A percentile compares a stretch with the other conserved stretches of the same genome.
Conservation (phyloP, 73 alveolate genomes). For the Breviolum minutum region DNA sequence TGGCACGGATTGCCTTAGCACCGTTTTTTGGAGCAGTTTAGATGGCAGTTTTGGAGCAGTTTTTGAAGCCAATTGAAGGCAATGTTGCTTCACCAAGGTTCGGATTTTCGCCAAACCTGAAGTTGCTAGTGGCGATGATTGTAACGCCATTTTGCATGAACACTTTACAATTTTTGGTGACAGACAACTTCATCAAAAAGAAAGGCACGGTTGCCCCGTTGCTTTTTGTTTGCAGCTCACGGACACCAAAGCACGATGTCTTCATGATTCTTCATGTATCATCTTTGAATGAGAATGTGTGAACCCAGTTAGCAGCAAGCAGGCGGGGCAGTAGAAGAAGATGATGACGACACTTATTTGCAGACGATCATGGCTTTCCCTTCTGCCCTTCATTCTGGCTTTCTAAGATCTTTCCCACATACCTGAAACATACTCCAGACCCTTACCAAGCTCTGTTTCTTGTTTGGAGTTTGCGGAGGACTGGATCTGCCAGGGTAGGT, state of each 20-base stretch:
- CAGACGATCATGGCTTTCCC: background rate
- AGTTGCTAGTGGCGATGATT: conserved; percentile 85
- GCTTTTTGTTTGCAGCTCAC: background rate
- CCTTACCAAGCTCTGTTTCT: too few species aligned
- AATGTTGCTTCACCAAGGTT: conserved; percentile 6
- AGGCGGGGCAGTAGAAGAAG: conserved; percentile 28
- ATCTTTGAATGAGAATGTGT: background rate
- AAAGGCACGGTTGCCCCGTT: conserved; percentile 1
- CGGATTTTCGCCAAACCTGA: conserved; percentile 39
- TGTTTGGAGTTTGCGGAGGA: background rate
- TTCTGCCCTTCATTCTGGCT: background rate
- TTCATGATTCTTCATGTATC: background rate
- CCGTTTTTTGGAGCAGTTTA: conserved; percentile 30
- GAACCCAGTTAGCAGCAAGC: background rate
- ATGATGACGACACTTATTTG: conserved; percentile 16
- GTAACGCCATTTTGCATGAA: conserved; percentile 84
- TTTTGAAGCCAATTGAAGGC: background rate
- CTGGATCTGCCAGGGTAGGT: background rate
- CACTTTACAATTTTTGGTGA: conserved; percentile 83
- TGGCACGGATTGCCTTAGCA: conserved; percentile 49
- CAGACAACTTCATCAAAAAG: conserved; percentile 79
- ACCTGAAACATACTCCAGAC: too few species aligned
- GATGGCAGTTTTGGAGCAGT: background rate
- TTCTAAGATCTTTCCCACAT: too few species aligned
- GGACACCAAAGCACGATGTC: background rate